phyloP scores from a whole-genome alignment of 1,139 yeast genomes.

The Protomyces arabidopsidicola region DNA sequence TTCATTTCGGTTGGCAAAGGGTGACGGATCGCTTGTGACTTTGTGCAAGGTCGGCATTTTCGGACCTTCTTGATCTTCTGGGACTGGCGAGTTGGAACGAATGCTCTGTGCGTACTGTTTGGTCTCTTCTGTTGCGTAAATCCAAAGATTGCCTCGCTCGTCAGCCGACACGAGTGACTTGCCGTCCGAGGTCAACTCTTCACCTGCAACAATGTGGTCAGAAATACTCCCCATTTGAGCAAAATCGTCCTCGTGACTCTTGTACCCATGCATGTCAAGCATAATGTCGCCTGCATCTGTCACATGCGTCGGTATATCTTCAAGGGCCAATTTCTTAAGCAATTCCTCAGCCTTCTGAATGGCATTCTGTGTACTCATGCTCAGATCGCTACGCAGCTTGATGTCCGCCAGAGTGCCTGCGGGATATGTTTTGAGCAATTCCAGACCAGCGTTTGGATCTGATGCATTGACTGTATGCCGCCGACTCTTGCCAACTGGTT shows the following conservation, averaged over 20 bases:
- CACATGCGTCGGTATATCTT: constrained; percentile 81
- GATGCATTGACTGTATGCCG: constrained; percentile 14
- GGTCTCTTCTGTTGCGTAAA: constrained; percentile 46
- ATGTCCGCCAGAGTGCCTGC: constrained; percentile 11
- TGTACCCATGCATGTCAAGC: constrained; percentile 94
- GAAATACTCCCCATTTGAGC: constrained; percentile 55
- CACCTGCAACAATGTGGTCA: constrained; percentile 50
- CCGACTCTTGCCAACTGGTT: not conserved
- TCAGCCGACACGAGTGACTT: constrained; percentile 54
- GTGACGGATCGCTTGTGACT: constrained; percentile 27
- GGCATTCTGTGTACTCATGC: constrained; percentile 43
- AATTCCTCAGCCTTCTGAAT: constrained; percentile 64
- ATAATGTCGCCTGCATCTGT: constrained; percentile 88
- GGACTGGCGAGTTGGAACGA: constrained; percentile 20
- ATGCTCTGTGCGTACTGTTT: constrained; percentile 32
- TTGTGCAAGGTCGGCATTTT: constrained; percentile 28
- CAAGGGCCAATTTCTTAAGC: constrained; percentile 59
- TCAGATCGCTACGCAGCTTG: constrained; percentile 31
- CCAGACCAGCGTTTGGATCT: not conserved
- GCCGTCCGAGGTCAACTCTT: constrained; percentile 55
- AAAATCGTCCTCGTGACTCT: constrained; percentile 37
- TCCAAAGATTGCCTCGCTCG: constrained; percentile 67
- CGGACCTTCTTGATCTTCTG: constrained; percentile 11
- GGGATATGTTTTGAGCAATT: constrained; percentile 28
- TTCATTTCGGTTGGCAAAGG: constrained; percentile 28